phyloP scores from a whole-genome alignment of 2,329 filamentous ascomycete species.

The Anthostomella pinea region DNA sequence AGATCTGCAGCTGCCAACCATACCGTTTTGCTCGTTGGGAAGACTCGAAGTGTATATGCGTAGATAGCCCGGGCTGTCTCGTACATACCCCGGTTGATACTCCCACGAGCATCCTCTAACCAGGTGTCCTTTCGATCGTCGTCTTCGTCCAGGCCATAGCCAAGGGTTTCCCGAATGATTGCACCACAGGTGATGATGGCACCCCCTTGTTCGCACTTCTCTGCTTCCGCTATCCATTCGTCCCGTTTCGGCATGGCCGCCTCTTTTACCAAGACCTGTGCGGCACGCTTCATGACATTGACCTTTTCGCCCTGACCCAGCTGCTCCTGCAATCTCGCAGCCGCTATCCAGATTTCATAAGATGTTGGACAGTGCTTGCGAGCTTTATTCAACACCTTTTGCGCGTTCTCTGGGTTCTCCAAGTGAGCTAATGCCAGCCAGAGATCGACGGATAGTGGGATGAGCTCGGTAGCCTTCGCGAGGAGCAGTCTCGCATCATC shows the following conservation, averaged over 20 bases:
- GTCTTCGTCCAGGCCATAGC: slow-evolving; percentile 90
- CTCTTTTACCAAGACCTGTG: slow-evolving; percentile 83
- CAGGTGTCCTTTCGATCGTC: slow-evolving; percentile 95
- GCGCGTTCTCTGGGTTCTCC: slow-evolving; percentile 86
- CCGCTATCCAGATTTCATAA: slow-evolving; percentile 95
- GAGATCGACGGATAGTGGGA: slow-evolving; percentile 87
- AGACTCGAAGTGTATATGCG: slow-evolving; percentile 83
- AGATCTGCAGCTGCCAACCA: slow-evolving; percentile 91
- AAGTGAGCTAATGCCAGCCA: slow-evolving; percentile 92
- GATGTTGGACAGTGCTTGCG: slow-evolving; percentile 91
- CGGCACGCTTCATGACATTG: slow-evolving; percentile 91
- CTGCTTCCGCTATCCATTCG: slow-evolving; percentile 93
- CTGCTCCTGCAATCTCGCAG: slow-evolving; percentile 86
- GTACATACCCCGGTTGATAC: slow-evolving; percentile 77
- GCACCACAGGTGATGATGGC: slow-evolving; percentile 81
- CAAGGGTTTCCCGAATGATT: slow-evolving; percentile 89
- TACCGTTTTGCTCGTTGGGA: slow-evolving; percentile 80
- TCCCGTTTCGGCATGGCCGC: slow-evolving; percentile 96
- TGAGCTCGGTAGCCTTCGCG: slow-evolving; percentile 92
- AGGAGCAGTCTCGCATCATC: slow-evolving; percentile 85
- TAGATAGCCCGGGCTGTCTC: slow-evolving; percentile 93
- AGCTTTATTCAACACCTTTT: slow-evolving; percentile 91
- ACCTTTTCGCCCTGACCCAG: slow-evolving; percentile 73
- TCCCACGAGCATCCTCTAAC: slow-evolving; percentile 86
- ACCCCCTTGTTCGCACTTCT: slow-evolving; percentile 90